Evolutionary conservation across 305 asterid species (phyloP).

Genomic region (Plantago coronopus): DNA sequence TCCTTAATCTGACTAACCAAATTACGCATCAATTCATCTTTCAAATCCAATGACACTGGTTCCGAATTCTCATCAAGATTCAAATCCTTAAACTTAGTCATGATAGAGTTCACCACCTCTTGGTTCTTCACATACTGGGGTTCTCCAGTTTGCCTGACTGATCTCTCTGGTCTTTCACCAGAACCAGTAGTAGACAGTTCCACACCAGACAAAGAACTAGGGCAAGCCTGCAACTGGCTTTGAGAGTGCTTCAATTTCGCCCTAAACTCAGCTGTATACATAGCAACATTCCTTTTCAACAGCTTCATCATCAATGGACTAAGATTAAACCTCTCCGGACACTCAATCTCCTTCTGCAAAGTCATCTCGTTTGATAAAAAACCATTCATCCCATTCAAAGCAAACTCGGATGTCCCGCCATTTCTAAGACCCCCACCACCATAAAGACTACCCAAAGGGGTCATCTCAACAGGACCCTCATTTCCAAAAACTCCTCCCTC

Average conservation of each 20-base stretch:
- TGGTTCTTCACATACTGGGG: constrained; percentile 44
- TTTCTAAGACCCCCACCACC: constrained; percentile 87
- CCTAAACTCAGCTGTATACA: constrained; percentile 87
- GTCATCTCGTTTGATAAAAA: constrained; percentile 51
- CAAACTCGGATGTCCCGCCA: constrained; percentile 61
- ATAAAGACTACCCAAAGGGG: constrained; percentile 81
- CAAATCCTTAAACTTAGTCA: constrained; percentile 75
- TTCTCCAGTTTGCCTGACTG: constrained; percentile 31
- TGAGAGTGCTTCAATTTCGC: constrained; percentile 61
- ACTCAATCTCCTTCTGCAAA: constrained; percentile 73
- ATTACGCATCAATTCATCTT: constrained; percentile 66
- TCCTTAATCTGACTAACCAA: constrained; percentile 57
- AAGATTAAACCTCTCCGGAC: constrained; percentile 86
- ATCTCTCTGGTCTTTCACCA: constrained; percentile 19
- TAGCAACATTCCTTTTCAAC: constrained; percentile 81
- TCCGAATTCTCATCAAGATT: constrained; percentile 74
- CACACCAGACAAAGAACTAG: constrained; percentile 48
- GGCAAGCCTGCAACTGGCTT: constrained; percentile 50
- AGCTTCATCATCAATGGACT: constrained; percentile 80
- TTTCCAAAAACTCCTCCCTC: constrained; percentile 42
- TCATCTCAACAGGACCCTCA: constrained; percentile 66
- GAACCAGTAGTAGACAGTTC: constrained; percentile 31
- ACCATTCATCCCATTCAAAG: constrained; percentile 47
- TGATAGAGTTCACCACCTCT: constrained; percentile 72
- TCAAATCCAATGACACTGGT: constrained; percentile 57